These are phyloP conservation scores for Parietaria judaica DNA, from an alignment of 306 rosid genomes.

Conservation along the genomic window DNA sequence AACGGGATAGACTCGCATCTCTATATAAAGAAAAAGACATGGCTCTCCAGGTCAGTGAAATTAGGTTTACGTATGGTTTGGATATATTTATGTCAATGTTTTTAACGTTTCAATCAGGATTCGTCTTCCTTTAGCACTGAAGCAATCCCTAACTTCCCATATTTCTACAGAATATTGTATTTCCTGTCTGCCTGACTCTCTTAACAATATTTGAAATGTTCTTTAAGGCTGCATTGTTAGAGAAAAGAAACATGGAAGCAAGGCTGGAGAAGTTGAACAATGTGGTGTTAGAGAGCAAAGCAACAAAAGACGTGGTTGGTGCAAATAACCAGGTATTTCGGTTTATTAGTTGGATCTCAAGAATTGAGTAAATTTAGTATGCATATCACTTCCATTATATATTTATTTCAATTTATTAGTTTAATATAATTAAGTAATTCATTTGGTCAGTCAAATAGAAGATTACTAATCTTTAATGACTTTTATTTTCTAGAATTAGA, in stretches of 20 bases:
- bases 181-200: not conserved
- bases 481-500: no score
- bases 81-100: not conserved
- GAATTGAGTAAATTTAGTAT: constrained; percentile 8
- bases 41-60: constrained; percentile 61
- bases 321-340: constrained; percentile 51
- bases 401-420: no score
- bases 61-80: constrained; percentile 12
- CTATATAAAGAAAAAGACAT: constrained; percentile 58
- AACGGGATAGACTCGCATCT: constrained; percentile 44
- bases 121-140: not conserved
- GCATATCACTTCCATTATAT: no score
- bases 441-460: no score
- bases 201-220: constrained; percentile 5
- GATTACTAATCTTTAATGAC: no score
- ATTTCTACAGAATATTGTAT: not conserved
- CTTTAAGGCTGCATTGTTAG: constrained; percentile 48
- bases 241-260: constrained; percentile 62
- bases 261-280: constrained; percentile 53
- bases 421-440: no score
- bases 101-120: no score
- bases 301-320: constrained; percentile 39
- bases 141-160: no score
- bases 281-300: constrained; percentile 37
- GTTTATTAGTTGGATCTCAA: constrained; percentile 1